A percentile compares a stretch with the other conserved stretches of the same genome.
phyloP scores from a whole-genome alignment of 345 rosid species.

The Turritis glabra region DNA sequence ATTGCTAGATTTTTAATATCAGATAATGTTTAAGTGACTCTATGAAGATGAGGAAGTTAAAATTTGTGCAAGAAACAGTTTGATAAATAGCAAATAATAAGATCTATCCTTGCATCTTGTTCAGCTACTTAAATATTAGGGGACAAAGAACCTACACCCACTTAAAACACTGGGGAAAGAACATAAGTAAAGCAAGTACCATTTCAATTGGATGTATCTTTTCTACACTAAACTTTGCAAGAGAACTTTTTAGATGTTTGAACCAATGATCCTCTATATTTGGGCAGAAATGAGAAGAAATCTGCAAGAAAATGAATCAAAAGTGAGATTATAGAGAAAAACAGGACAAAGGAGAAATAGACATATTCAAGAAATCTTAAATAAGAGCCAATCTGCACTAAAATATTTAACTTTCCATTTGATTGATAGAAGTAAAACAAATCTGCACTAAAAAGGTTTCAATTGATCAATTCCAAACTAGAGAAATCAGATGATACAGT shows the following conservation, averaged over 20 bases:
- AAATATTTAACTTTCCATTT: slow-evolving; percentile 1
- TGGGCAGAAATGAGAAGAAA: slow-evolving; percentile 50
- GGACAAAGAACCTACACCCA: not conserved
- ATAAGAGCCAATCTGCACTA: not conserved
- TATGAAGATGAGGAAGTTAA: not conserved
- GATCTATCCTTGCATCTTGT: slow-evolving; percentile 3
- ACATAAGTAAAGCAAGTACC: slow-evolving; percentile 46
- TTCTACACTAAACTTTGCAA: slow-evolving; percentile 47
- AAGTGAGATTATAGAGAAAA: slow-evolving; percentile 22
- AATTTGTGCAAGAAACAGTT: not conserved
- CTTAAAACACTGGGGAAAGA: too few species aligned
- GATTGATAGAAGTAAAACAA: slow-evolving; percentile 10
- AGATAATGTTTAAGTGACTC: not conserved
- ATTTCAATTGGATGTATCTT: slow-evolving; percentile 46
- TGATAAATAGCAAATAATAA: not conserved
- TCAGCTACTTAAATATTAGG: not conserved
- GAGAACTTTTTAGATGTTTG: slow-evolving; percentile 48
- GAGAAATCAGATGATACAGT: not conserved
- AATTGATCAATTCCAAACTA: slow-evolving; percentile 1
- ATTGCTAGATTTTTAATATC: slow-evolving; percentile 6
- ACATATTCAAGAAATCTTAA: not conserved
- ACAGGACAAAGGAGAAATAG: not conserved
- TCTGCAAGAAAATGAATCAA: slow-evolving; percentile 45
- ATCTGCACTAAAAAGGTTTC: slow-evolving; percentile 12
- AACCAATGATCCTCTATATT: slow-evolving; percentile 45